A percentile compares a stretch with the other conserved stretches of the same genome.
Evolutionary conservation across 164 flowering plant genomes (phyloP).

Genomic region (Platanus orientalis): DNA sequence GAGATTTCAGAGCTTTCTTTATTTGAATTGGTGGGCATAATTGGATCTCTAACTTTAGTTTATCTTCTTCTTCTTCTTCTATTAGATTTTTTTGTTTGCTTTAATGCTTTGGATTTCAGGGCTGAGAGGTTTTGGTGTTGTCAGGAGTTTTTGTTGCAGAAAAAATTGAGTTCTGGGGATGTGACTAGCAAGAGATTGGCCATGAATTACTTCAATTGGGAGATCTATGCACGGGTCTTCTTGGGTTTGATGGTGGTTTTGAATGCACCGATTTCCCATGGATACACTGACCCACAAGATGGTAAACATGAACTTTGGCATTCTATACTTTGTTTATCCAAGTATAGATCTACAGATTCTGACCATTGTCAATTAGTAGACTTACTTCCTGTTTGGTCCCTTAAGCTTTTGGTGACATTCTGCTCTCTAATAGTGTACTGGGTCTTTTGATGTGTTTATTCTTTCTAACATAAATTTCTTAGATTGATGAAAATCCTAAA

Average conservation of each 20-base stretch:
- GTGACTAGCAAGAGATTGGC: slow-evolving; percentile 43
- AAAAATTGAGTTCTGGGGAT: slow-evolving; percentile 14
- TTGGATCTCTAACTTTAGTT: neutral
- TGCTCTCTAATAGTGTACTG: slow-evolving; percentile 16
- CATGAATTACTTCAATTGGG: slow-evolving; percentile 22
- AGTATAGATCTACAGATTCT: slow-evolving; percentile 3
- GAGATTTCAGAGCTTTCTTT: neutral
- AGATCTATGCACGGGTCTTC: slow-evolving; percentile 32
- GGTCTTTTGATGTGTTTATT: slow-evolving; percentile 42
- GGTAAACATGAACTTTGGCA: slow-evolving; percentile 15
- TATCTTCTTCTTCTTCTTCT: neutral
- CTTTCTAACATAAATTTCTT: slow-evolving; percentile 36
- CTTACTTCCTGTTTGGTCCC: neutral
- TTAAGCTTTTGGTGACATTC: slow-evolving; percentile 13
- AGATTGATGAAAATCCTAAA: slow-evolving; percentile 17
- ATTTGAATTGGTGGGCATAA: neutral
- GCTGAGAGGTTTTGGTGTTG: neutral
- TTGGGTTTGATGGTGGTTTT: slow-evolving; percentile 37
- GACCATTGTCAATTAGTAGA: neutral
- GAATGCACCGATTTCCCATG: slow-evolving; percentile 7
- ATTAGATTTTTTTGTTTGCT: neutral
- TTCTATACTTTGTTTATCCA: neutral
- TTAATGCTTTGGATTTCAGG: neutral
- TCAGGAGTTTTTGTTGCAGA: slow-evolving; percentile 10
- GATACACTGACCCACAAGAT: slow-evolving; percentile 17